A percentile compares a stretch with the other conserved stretches of the same genome.
phyloP scores from a whole-genome alignment of 164 flowering plant species.

The Nelumbo lutea region DNA sequence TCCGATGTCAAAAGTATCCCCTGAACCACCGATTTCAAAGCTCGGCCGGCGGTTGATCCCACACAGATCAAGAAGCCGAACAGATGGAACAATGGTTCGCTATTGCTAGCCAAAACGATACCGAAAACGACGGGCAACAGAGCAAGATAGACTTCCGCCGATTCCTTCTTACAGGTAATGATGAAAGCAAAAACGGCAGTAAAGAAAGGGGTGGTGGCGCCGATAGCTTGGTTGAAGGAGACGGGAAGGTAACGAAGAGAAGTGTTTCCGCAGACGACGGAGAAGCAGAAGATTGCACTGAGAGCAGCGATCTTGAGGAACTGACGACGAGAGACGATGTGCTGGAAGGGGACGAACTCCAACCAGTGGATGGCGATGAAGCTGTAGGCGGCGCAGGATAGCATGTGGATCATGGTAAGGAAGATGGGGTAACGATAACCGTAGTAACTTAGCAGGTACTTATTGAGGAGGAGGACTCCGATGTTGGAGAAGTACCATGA shows the following conservation, averaged over 20 bases:
- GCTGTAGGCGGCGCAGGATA: constrained; percentile 17
- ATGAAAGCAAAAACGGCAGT: constrained; percentile 23
- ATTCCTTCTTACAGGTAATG: constrained; percentile 20
- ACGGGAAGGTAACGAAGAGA: constrained; percentile 17
- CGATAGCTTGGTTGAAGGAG: constrained; percentile 24
- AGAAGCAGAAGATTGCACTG: constrained; percentile 15
- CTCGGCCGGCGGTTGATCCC: not conserved
- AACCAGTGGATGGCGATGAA: constrained; percentile 16
- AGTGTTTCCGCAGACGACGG: constrained; percentile 19
- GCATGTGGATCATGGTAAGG: constrained; percentile 23
- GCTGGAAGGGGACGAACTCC: constrained; percentile 20
- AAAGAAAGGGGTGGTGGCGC: constrained; percentile 25
- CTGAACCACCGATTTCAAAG: not conserved
- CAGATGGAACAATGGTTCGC: not conserved
- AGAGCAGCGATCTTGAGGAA: constrained; percentile 19
- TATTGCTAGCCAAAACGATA: constrained; percentile 21
- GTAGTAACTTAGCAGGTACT: constrained; percentile 18
- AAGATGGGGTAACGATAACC: constrained; percentile 19
- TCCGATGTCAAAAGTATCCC: not conserved
- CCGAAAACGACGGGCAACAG: constrained; percentile 25
- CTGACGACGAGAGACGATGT: constrained; percentile 14
- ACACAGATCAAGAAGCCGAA: not conserved
- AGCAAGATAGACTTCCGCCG: constrained; percentile 15
- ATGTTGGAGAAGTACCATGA: constrained; percentile 22
- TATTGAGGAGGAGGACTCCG: constrained; percentile 17